These are phyloP conservation scores for Glycine latifolia DNA, from an alignment of 306 rosid genomes.

Conservation along the genomic window DNA sequence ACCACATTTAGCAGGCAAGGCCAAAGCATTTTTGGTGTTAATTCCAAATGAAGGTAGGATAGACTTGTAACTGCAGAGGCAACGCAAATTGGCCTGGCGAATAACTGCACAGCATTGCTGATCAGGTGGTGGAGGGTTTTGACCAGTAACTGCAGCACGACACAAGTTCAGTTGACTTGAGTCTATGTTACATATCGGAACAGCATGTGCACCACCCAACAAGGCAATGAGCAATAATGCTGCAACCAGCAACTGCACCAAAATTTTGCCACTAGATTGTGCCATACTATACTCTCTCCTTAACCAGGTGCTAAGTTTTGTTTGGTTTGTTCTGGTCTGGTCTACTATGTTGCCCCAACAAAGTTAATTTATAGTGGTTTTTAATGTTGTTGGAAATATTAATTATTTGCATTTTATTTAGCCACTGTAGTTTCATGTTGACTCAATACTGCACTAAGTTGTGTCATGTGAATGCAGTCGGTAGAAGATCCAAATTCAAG, in stretches of 20 bases:
- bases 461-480: constrained; percentile 3
- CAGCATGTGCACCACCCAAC: constrained; percentile 38
- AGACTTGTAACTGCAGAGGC: constrained; percentile 37
- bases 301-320: constrained; percentile 15
- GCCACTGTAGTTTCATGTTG: constrained; percentile 5
- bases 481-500: background rate
- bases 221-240: background rate
- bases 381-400: background rate
- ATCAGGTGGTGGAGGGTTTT: constrained; percentile 53
- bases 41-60: constrained; percentile 49
- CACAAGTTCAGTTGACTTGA: constrained; percentile 50
- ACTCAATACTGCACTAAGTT: background rate
- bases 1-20: constrained; percentile 71
- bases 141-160: constrained; percentile 57
- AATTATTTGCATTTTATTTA: background rate
- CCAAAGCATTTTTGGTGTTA: constrained; percentile 57
- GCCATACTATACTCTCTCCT: constrained; percentile 47
- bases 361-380: background rate
- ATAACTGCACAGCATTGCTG: constrained; percentile 60
- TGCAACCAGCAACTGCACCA: constrained; percentile 41
- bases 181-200: constrained; percentile 51
- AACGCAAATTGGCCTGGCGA: constrained; percentile 54
- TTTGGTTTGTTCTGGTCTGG: constrained; percentile 15
- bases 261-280: constrained; percentile 14
- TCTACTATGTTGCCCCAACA: background rate